Evolutionary conservation across 805 yeast genomes (phyloP).

Genomic region (Metschnikowia kofuensis): DNA sequence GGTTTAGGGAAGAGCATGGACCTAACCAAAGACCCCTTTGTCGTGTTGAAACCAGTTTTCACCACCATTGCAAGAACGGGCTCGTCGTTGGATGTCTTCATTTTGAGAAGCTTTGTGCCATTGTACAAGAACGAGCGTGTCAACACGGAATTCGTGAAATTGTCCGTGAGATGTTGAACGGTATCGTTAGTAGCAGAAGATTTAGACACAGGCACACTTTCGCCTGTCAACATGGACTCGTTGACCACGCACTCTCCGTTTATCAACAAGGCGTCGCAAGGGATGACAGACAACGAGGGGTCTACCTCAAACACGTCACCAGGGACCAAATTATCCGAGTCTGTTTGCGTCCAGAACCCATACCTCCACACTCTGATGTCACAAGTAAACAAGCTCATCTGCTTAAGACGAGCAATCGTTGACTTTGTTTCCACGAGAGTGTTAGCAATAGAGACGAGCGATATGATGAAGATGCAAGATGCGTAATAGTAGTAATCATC

Average conservation of each 20-base stretch:
- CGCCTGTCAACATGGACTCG: slow-evolving; percentile 98
- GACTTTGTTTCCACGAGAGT: slow-evolving; percentile 83
- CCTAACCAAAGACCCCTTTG: slow-evolving; percentile 89
- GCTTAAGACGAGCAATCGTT: slow-evolving; percentile 67
- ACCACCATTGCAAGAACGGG: slow-evolving; percentile 86
- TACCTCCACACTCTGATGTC: slow-evolving; percentile 87
- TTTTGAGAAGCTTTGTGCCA: slow-evolving; percentile 87
- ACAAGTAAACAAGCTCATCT: slow-evolving; percentile 71
- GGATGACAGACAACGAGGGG: slow-evolving; percentile 68
- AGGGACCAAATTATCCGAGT: slow-evolving; percentile 81
- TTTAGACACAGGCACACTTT: slow-evolving; percentile 94
- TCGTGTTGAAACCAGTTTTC: slow-evolving; percentile 90
- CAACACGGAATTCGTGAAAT: slow-evolving; percentile 61
- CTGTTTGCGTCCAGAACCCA: slow-evolving; percentile 84
- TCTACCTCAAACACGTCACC: slow-evolving; percentile 96
- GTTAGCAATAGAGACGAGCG: slow-evolving; percentile 73
- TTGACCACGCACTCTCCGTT: slow-evolving; percentile 96
- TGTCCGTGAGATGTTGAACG: slow-evolving; percentile 53
- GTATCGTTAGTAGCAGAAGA: slow-evolving; percentile 60
- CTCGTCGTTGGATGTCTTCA: slow-evolving; percentile 66
- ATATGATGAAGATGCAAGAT: slow-evolving; percentile 82
- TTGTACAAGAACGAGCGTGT: slow-evolving; percentile 76
- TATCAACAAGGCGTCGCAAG: slow-evolving; percentile 84
- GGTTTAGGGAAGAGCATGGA: slow-evolving; percentile 98
- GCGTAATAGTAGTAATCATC: slow-evolving; percentile 96